Percentiles rank a stretch among this genome's conserved stretches.
phyloP scores from a whole-genome alignment of 768 basidiomycete genomes.

The Leccinellum luteum region DNA sequence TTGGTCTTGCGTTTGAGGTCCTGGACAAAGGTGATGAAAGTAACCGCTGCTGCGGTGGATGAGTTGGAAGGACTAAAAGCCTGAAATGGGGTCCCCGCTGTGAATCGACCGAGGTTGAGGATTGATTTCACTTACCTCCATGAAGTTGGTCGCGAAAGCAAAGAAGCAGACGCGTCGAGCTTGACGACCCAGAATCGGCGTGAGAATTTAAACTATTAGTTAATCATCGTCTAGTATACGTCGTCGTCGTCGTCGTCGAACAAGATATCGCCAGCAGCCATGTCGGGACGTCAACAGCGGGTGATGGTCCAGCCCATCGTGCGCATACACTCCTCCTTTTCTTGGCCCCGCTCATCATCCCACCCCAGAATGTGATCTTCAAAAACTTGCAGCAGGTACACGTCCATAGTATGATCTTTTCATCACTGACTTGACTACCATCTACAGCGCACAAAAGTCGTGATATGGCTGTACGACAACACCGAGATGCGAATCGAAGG shows the following conservation, averaged over 20 bases:
- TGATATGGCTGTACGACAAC: conserved; percentile 97
- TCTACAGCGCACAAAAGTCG: conserved; percentile 73
- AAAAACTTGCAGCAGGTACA: conserved; percentile 89
- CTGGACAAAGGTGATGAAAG: conserved; percentile 99
- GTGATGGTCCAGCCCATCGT: conserved; percentile 99
- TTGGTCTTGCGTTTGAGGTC: conserved; percentile 97
- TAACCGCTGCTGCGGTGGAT: conserved; percentile 96
- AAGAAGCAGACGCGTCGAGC: conserved; percentile 18
- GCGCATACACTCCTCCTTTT: conserved; percentile 56
- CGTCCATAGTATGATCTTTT: conserved; percentile 2
- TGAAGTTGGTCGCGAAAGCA: conserved; percentile 21
- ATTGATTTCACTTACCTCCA: conserved; percentile 25
- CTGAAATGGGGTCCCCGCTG: conserved; percentile 32
- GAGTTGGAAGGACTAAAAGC: conserved; percentile 76
- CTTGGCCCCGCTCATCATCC: conserved; percentile 3
- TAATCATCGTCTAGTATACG: conserved; percentile 16
- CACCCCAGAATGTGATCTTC: conserved; percentile 87
- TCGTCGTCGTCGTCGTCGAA: conserved; percentile 9
- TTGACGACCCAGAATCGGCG: conserved; percentile 2
- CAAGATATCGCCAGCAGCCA: conserved; percentile 38
- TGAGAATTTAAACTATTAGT: conserved; percentile 25
- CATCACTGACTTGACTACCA: conserved; percentile 7
- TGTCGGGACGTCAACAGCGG: conserved; percentile 91
- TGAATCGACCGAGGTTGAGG: conserved; percentile 3
- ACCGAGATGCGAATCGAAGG: conserved; percentile 96